Evolutionary conservation across 768 basidiomycete genomes (phyloP), one percentile per base, ranked within the genome.

Genomic region (Pulveroboletus sp.): DNA sequence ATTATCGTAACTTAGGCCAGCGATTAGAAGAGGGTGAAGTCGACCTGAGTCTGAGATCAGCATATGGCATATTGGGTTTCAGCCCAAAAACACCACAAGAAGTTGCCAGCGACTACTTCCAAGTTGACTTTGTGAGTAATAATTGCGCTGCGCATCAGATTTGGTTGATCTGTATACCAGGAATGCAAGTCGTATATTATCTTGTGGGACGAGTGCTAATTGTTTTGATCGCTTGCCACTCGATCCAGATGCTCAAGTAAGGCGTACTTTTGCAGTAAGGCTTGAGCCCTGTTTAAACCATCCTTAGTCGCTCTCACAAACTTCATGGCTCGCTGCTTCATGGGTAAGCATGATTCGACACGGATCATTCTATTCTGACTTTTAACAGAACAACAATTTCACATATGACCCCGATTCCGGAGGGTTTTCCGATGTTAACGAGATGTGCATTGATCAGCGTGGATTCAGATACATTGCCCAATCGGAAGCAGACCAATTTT

Each of bases 301-400:
- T 73, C 74, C 57, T 73, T 33, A 85, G 57, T 73, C 79, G 3
- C 84, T 83, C 2, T 81, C 82, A 29, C 75, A 83, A 59, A 79
- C 77, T 0, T 85, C 83, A 1, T 78, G 77, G 71, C 67, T 85
- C 20, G 81, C 81, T n/a, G 75, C 80, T 5, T 73, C 82, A 19
- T 81, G 81, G 82, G 84, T 82, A 64, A 42, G 69, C 39, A 19
- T 4, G 13, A 21, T 10, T 44, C 24, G 16, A 29, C 10, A 31
- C 16, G 31, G 16, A 13, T n/a, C 9, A 1, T 50, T 44, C n/a
- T 7, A 1, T 27, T 4, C 47, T 62, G 37, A 62, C 12, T 10
- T 40, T 39, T 0, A 7, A 33, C 37, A 84, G 82, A 78, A 76
- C 41, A 80, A 84, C 57, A 86, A 86, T 58, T 81, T 77, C 53